These are phyloP conservation scores for Pseudonectria buxi DNA, from an alignment of 2,329 filamentous ascomycete genomes.

Conservation along the genomic window DNA sequence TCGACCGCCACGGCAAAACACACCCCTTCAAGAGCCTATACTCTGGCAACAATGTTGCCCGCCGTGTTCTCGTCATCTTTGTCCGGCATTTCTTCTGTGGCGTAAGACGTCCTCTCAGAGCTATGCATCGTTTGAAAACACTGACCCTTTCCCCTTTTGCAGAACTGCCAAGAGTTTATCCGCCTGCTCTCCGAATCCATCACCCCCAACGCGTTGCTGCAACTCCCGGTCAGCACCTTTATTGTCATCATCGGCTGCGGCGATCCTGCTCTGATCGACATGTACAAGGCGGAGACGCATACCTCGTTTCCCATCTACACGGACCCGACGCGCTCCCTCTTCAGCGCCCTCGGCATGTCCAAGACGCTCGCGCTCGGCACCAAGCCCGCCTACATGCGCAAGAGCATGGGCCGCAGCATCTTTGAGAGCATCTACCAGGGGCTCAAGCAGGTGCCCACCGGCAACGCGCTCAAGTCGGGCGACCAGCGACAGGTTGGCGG, in stretches of 20 bases:
- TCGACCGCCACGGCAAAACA: constrained; percentile 54
- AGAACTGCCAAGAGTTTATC: constrained; percentile 74
- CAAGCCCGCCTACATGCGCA: constrained; percentile 58
- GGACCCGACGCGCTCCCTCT: constrained; percentile 63
- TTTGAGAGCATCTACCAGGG: constrained; percentile 51
- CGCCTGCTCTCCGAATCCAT: constrained; percentile 54
- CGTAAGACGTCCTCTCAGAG: constrained; percentile 40
- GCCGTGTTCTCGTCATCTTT: constrained; percentile 63
- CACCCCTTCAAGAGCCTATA: constrained; percentile 59
- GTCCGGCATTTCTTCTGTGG: constrained; percentile 77
- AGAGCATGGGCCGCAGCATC: constrained; percentile 44
- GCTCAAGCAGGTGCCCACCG: constrained; percentile 49
- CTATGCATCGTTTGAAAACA: constrained; percentile 6
- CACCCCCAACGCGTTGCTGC: constrained; percentile 42
- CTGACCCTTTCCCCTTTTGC: not conserved
- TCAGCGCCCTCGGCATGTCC: constrained; percentile 61
- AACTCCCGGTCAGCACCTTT: constrained; percentile 50
- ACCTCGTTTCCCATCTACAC: constrained; percentile 70
- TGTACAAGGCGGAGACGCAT: constrained; percentile 55
- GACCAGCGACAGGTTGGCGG: constrained; percentile 65
- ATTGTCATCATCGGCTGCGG: constrained; percentile 70
- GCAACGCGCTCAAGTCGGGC: constrained; percentile 56
- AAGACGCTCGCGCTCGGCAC: constrained; percentile 54
- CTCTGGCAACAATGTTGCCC: constrained; percentile 44
- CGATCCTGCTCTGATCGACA: constrained; percentile 57